Evolutionary conservation across 495 filamentous ascomycete species (phyloP).

Genomic region (Schizothecium vesticola): DNA sequence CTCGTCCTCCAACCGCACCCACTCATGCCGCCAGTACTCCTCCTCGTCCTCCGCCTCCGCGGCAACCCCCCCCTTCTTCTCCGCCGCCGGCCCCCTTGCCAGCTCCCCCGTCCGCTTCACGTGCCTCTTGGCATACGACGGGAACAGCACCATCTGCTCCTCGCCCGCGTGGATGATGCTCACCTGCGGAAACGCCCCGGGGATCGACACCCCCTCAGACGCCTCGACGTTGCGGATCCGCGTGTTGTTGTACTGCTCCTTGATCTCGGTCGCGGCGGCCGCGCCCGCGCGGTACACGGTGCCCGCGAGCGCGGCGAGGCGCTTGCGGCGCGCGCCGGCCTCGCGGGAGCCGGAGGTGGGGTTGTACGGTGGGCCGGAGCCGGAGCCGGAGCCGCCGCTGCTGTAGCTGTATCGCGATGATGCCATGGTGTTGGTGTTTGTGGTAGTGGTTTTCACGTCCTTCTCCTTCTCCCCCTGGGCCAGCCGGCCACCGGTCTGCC

Average conservation of each 20-base stretch:
- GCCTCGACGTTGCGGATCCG: constrained; percentile 48
- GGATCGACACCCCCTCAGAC: constrained; percentile 52
- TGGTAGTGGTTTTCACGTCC: neutral
- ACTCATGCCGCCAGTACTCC: constrained; percentile 64
- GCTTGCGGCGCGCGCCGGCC: constrained; percentile 66
- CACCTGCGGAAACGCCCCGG: constrained; percentile 75
- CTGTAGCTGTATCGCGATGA: constrained; percentile 7
- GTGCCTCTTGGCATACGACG: constrained; percentile 77
- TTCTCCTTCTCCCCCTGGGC: constrained; percentile 12
- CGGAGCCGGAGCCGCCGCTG: constrained; percentile 7
- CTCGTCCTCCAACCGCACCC: constrained; percentile 66
- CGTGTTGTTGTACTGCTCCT: constrained; percentile 81
- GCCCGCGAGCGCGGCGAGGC: constrained; percentile 56
- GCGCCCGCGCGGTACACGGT: constrained; percentile 60
- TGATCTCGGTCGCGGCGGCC: constrained; percentile 83
- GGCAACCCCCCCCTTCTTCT: constrained; percentile 1
- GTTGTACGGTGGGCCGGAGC: constrained; percentile 24
- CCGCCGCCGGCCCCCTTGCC: neutral
- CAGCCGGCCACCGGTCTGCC: constrained; percentile 32
- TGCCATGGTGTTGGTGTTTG: neutral
- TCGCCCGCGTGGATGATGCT: constrained; percentile 70
- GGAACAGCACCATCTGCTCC: constrained; percentile 92
- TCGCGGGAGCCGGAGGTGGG: constrained; percentile 36
- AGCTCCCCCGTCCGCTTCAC: constrained; percentile 33
- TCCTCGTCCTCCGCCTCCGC: constrained; percentile 42